Conservation (phyloP, 306 rosid species). For the Glycine soja region DNA sequence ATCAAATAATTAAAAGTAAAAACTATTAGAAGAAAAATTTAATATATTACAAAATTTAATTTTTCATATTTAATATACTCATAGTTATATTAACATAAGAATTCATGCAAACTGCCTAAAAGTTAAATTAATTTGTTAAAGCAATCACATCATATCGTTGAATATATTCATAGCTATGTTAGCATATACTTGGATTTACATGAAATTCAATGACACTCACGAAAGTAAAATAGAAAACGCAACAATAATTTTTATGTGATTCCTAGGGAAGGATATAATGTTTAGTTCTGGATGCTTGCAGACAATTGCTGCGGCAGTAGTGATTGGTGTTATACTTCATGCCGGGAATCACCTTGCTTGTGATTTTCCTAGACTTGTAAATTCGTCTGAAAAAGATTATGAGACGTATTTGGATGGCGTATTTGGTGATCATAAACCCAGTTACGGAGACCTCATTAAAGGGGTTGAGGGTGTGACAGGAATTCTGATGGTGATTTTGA, state of each 20-base stretch:
- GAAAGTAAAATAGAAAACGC: not conserved
- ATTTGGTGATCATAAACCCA: slow-evolving; percentile 73
- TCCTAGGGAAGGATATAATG: not conserved
- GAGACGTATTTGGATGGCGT: slow-evolving; percentile 41
- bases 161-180: no score
- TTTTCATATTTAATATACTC: no score
- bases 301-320: slow-evolving; percentile 85
- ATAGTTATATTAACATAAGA: no score
- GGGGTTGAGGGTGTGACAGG: slow-evolving; percentile 92
- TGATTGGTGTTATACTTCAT: slow-evolving; percentile 82
- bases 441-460: slow-evolving; percentile 60
- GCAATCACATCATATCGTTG: no score
- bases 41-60: no score
- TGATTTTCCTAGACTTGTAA: slow-evolving; percentile 81
- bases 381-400: slow-evolving; percentile 46
- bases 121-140: no score
- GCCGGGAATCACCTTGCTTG: slow-evolving; percentile 89
- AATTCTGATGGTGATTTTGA: slow-evolving; percentile 76
- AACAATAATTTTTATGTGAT: not conserved
- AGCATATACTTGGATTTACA: no score
- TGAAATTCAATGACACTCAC: no score
- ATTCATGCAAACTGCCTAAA: no score
- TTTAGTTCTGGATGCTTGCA: slow-evolving; percentile 42
- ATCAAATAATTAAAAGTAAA: no score
- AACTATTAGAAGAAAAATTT: no score